Evolutionary conservation across 768 basidiomycete genomes (phyloP), one percentile per base, ranked within the genome.

Genomic region (Boletus sensibilis): DNA sequence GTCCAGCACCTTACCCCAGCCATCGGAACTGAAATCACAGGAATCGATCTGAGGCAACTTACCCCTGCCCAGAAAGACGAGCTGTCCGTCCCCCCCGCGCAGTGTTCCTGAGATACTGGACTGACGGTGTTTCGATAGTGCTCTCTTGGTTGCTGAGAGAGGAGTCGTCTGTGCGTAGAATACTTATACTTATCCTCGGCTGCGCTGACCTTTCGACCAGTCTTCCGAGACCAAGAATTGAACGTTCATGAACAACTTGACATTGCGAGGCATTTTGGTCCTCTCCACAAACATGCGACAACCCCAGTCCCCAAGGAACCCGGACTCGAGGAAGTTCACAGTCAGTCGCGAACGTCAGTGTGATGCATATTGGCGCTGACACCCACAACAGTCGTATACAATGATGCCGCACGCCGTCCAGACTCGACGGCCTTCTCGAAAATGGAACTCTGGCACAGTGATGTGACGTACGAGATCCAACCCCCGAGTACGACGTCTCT

Each of bases 401-500:
- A 82, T 57, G 85, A 88, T 68, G 74, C 79, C 23, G 82, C 81
- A 11, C 77, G 82, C 18, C 81, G 85, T 48, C 85, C 85, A 11
- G 84, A 89, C 62, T 65, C 82, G 5, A 72, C 79, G 33, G 80
- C 87, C 7, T 92, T 88, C 66, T 81, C 87, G 13, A 86, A 87
- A 67, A 61, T 85, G 14, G 91, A 92, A 61, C 78, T 93, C 20
- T 92, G 87, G 85, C 90, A 92, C 72, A 83, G 86, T 3, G 92
- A 94, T 69, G 89, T 88, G 55, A 57, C 87, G 5, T 94, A 92
- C 72, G 91, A 94, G 70, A 64, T 87, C 14, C 89, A 90, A 64
- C 89, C 88, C n/a, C 91, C 91, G 1, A 80, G 87, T 62, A 78
- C 83, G 33, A 92, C 91, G 13, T 90, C 89, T 10, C 77, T 94